Percentiles rank a stretch among this genome's conserved stretches.
Conservation (phyloP, 176 grass and related monocot genomes). For the Guadua angustifolia region DNA sequence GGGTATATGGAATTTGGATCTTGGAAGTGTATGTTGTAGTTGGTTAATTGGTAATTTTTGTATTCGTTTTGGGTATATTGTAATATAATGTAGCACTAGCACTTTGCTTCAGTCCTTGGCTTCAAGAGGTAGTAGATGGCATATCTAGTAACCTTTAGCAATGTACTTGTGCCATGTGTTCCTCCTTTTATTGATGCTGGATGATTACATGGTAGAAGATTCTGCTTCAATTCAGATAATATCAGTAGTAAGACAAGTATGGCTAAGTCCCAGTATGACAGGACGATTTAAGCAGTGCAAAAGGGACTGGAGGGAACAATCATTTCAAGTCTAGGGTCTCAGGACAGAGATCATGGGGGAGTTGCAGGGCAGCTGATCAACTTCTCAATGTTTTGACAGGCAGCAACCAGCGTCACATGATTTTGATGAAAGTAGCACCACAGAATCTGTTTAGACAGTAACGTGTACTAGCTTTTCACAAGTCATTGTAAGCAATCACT, state of each 20-base stretch:
- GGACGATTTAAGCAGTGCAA: background rate
- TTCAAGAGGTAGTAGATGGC: background rate
- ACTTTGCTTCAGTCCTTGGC: slow-evolving; percentile 18
- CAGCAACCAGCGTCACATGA: background rate
- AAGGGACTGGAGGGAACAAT: background rate
- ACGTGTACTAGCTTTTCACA: background rate
- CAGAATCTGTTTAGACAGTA: slow-evolving; percentile 2
- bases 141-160: background rate
- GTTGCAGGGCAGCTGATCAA: background rate
- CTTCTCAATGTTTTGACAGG: background rate
- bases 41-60: slow-evolving; percentile 38
- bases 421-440: background rate
- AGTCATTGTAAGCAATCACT: background rate
- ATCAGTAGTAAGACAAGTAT: background rate
- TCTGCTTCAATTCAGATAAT: background rate
- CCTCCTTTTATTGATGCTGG: background rate
- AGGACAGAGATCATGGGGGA: background rate
- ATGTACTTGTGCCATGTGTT: background rate
- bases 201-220: background rate
- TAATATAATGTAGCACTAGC: background rate
- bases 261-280: background rate
- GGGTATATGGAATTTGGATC: slow-evolving; percentile 49
- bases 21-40: slow-evolving; percentile 37
- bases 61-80: slow-evolving; percentile 46
- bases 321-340: background rate